Conservation (phyloP, 2,329 filamentous ascomycete genomes). For the Sphaceloma murrayae region DNA sequence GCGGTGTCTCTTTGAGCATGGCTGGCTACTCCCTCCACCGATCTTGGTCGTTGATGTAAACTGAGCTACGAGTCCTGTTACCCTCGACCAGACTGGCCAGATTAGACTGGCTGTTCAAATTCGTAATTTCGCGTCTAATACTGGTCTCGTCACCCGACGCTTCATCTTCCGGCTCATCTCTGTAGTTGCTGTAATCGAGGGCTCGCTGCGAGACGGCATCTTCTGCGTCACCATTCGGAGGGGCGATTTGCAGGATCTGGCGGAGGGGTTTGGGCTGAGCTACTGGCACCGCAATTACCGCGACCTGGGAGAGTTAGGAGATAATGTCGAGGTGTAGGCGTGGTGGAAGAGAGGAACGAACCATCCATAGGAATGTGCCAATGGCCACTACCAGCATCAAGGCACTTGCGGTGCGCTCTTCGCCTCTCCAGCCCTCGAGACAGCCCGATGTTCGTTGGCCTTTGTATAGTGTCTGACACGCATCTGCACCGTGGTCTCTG, state of each 20-base stretch:
- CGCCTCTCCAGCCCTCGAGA: constrained; percentile 45
- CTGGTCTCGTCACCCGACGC: constrained; percentile 22
- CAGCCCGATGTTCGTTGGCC: constrained; percentile 40
- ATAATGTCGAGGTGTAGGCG: constrained; percentile 12
- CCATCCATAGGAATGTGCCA: constrained; percentile 48
- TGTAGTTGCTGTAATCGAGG: constrained; percentile 6
- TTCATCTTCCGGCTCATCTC: constrained; percentile 12
- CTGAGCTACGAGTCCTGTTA: constrained; percentile 7
- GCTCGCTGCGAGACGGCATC: constrained; percentile 10
- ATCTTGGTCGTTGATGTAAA: constrained; percentile 12
- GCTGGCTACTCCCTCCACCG: no score
- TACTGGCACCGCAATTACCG: constrained; percentile 23
- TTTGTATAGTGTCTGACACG: constrained; percentile 40
- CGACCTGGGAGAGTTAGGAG: constrained; percentile 20
- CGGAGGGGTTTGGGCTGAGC: constrained; percentile 23
- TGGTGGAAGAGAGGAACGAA: constrained; percentile 25
- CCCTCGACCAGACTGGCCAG: constrained; percentile 14
- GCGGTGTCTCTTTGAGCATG: no score
- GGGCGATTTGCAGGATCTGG: constrained; percentile 19
- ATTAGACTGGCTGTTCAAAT: constrained; percentile 14
- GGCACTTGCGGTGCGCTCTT: constrained; percentile 46
- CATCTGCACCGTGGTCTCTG: constrained; percentile 24
- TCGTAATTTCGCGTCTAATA: constrained; percentile 23
- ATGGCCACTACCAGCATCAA: constrained; percentile 48
- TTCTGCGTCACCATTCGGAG: constrained; percentile 22